phyloP scores from a whole-genome alignment of 345 rosid genomes.

The Turritis glabra region DNA sequence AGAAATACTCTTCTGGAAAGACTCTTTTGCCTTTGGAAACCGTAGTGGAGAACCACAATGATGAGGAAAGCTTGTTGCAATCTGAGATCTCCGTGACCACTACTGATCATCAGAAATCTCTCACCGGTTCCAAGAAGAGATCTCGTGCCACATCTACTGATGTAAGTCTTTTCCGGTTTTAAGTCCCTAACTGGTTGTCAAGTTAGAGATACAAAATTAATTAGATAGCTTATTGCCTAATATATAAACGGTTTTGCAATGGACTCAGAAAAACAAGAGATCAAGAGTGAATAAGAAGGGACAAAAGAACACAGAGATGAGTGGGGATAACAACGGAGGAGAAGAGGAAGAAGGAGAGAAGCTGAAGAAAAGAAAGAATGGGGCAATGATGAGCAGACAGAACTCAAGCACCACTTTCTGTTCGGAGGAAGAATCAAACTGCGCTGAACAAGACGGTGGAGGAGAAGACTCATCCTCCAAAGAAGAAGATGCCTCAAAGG shows the following conservation, averaged over 20 bases:
- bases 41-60: slow-evolving; percentile 35
- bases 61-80: slow-evolving; percentile 31
- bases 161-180: slow-evolving; percentile 47
- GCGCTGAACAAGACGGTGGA: slow-evolving; percentile 37
- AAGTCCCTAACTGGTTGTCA: background rate
- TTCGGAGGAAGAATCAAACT: slow-evolving; percentile 63
- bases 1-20: slow-evolving; percentile 39
- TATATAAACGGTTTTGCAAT: slow-evolving; percentile 12
- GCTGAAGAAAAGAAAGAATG: slow-evolving; percentile 32
- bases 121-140: slow-evolving; percentile 55
- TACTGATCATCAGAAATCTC: slow-evolving; percentile 40
- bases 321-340: slow-evolving; percentile 44
- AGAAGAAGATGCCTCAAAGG: slow-evolving; percentile 41
- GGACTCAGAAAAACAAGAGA: slow-evolving; percentile 55
- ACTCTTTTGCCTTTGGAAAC: slow-evolving; percentile 26
- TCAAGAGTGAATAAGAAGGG: slow-evolving; percentile 46
- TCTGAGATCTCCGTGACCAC: slow-evolving; percentile 38
- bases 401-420: slow-evolving; percentile 57
- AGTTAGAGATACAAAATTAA: background rate
- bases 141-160: slow-evolving; percentile 43
- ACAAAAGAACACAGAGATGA: slow-evolving; percentile 40
- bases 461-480: slow-evolving; percentile 38
- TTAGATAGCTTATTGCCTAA: background rate
- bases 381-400: slow-evolving; percentile 40
- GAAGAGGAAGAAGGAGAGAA: slow-evolving; percentile 35